These are phyloP conservation scores for Salix caprea DNA, from an alignment of 345 rosid species.

Conservation along the genomic window DNA sequence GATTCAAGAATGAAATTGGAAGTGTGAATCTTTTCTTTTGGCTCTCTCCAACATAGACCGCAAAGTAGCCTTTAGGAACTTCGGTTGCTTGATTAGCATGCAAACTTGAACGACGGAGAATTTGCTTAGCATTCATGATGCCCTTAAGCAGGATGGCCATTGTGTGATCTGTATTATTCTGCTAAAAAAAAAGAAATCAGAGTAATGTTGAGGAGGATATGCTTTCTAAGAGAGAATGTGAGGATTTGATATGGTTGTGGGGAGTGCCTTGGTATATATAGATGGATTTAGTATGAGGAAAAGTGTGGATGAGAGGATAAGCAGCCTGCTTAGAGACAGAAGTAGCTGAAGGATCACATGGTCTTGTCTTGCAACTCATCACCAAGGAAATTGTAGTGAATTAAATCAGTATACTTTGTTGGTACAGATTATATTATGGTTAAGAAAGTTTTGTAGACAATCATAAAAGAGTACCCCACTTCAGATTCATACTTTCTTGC, in stretches of 20 bases:
- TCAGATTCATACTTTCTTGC: too few species aligned
- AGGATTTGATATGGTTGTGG: not conserved
- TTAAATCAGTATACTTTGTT: not conserved
- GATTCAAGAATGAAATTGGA: slow-evolving; percentile 5
- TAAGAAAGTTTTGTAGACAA: not conserved
- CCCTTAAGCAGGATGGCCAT: not conserved
- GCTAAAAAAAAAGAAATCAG: too few species aligned
- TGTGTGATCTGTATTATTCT: too few species aligned
- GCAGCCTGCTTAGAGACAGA: slow-evolving; percentile 8
- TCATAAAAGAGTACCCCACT: not conserved
- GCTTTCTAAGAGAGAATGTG: not conserved
- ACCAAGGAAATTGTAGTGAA: not conserved
- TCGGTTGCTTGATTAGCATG: not conserved
- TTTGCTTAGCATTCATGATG: not conserved
- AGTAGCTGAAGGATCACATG: slow-evolving; percentile 31
- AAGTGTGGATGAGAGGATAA: slow-evolving; percentile 1
- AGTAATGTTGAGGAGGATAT: not conserved
- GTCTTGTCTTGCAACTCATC: slow-evolving; percentile 21
- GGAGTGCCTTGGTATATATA: not conserved
- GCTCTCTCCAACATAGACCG: slow-evolving; percentile 10
- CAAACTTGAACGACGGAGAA: not conserved
- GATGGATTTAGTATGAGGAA: not conserved
- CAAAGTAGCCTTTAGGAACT: slow-evolving; percentile 7
- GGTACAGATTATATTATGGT: not conserved
- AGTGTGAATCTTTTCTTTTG: slow-evolving; percentile 2